phyloP scores from a whole-genome alignment of 2,329 filamentous ascomycete species.

The Rhynchosporium secalis region DNA sequence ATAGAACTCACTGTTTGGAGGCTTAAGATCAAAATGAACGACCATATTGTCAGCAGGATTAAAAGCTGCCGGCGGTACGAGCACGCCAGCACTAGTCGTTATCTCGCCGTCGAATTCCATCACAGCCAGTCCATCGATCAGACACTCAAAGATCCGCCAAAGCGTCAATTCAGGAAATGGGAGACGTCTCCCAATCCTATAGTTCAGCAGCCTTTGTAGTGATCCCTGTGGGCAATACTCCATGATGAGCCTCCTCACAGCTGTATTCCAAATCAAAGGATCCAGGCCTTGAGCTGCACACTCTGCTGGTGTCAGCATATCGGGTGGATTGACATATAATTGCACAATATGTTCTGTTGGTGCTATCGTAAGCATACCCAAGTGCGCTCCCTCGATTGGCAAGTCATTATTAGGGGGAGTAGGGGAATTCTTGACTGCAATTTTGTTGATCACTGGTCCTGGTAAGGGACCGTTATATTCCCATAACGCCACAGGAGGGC shows the following conservation, averaged over 20 bases:
- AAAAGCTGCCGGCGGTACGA: background rate
- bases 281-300: background rate
- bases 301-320: background rate
- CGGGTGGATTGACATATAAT: background rate
- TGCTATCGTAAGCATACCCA: background rate
- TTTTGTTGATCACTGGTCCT: background rate
- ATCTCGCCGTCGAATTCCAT: constrained; percentile 12
- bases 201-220: background rate
- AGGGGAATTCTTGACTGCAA: background rate
- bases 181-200: background rate
- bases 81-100: background rate
- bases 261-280: background rate
- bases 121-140: constrained; percentile 8
- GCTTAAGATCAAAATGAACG: constrained; percentile 19
- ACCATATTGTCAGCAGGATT: background rate
- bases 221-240: constrained; percentile 6
- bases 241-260: background rate
- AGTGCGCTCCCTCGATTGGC: background rate
- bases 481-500: constrained; percentile 1
- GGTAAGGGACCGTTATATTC: background rate
- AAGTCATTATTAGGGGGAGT: background rate
- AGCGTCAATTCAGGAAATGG: constrained; percentile 14
- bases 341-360: background rate
- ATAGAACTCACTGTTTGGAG: constrained; percentile 15
- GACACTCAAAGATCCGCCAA: constrained; percentile 18